These are phyloP conservation scores for Cadophora malorum DNA, from an alignment of 2,329 filamentous ascomycete species.

Conservation along the genomic window DNA sequence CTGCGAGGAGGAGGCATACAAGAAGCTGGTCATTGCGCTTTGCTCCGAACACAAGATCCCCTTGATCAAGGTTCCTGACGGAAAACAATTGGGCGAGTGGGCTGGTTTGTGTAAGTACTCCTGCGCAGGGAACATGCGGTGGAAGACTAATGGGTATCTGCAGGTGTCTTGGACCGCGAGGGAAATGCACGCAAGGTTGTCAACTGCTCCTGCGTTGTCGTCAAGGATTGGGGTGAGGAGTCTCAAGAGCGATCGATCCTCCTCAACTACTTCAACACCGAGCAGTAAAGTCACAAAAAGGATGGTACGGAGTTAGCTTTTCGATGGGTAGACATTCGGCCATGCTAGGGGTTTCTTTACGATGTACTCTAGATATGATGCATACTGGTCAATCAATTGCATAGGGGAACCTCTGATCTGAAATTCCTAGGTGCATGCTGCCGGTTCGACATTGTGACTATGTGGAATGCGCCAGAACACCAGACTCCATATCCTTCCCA, in stretches of 20 bases:
- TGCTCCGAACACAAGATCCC: conserved; percentile 99
- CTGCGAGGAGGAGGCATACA: conserved; percentile 99
- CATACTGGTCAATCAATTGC: conserved; percentile 43
- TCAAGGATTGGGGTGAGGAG: conserved; percentile 99
- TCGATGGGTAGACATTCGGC: conserved; percentile 42
- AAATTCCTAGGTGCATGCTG: neutral
- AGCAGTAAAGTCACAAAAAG: conserved; percentile 61
- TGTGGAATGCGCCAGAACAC: conserved; percentile 7
- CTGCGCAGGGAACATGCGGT: conserved; percentile 29
- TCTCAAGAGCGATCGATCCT: conserved; percentile 98
- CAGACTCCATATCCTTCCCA: conserved; percentile 26
- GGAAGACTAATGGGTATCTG: conserved; percentile 30
- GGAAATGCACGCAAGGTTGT: conserved; percentile 99
- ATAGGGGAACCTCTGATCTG: conserved; percentile 37
- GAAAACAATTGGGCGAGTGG: conserved; percentile 99
- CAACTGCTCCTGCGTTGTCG: conserved; percentile 99
- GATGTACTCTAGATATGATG: conserved; percentile 45
- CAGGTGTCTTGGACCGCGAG: conserved; percentile 98
- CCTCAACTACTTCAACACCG: conserved; percentile 99
- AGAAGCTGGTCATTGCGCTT: conserved; percentile 98
- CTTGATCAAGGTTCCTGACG: conserved; percentile 99
- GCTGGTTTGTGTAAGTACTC: conserved; percentile 91
- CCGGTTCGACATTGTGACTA: neutral
- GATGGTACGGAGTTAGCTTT: conserved; percentile 41
- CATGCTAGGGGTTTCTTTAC: conserved; percentile 38